A percentile compares a stretch with the other conserved stretches of the same genome.
Conservation (phyloP, 495 filamentous ascomycete species). For the Hyaloscypha finlandica region DNA sequence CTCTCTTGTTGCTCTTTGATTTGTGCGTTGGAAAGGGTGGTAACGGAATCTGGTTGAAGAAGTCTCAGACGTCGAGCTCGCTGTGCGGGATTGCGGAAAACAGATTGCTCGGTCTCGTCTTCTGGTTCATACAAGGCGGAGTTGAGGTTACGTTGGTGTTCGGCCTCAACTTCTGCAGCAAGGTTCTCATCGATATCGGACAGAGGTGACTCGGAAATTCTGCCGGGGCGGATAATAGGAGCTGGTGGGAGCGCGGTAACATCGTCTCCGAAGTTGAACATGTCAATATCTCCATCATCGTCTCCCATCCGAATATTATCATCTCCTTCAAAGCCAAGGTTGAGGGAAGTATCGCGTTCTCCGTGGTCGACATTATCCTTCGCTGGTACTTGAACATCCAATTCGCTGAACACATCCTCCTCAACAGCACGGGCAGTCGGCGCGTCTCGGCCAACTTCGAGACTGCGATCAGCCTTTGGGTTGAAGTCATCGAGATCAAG, state of each 20-base stretch:
- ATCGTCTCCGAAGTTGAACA: constrained; percentile 53
- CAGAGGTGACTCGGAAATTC: constrained; percentile 69
- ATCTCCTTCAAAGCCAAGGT: constrained; percentile 47
- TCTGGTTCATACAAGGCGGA: constrained; percentile 40
- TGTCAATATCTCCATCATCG: constrained; percentile 62
- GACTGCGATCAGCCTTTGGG: constrained; percentile 58
- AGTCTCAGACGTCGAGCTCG: constrained; percentile 76
- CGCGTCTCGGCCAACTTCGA: constrained; percentile 85
- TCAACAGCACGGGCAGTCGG: constrained; percentile 63
- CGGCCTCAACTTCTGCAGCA: constrained; percentile 52
- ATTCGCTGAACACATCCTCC: constrained; percentile 73
- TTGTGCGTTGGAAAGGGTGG: constrained; percentile 53
- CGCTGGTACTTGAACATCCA: constrained; percentile 39
- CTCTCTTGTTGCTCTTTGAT: constrained; percentile 81
- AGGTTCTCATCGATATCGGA: constrained; percentile 66
- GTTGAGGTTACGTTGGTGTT: constrained; percentile 55
- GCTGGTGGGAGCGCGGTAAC: constrained; percentile 42
- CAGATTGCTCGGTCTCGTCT: constrained; percentile 52
- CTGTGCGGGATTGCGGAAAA: constrained; percentile 60
- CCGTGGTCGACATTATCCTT: constrained; percentile 41
- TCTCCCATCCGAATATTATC: constrained; percentile 56
- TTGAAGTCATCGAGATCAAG: constrained; percentile 49
- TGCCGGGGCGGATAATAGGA: constrained; percentile 38
- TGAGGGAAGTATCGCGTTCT: constrained; percentile 46
- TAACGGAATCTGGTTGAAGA: constrained; percentile 67